Evolutionary conservation across 441 rosid species (phyloP), one percentile per base, ranked within the genome.

Genomic region (Aquilaria agallochum): DNA sequence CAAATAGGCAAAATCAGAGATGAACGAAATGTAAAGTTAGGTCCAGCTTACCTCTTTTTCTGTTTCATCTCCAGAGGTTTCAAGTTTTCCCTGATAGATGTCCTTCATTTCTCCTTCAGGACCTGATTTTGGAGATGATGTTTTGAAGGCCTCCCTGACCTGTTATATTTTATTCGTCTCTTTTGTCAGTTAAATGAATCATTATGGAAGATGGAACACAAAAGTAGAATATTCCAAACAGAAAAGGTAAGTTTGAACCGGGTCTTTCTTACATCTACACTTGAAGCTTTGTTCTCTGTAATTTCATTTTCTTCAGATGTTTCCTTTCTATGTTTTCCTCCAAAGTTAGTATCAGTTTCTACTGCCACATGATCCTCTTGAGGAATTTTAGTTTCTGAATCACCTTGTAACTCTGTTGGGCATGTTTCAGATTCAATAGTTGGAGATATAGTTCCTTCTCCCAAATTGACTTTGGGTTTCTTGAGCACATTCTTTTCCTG

Each of bases 201-300:
- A 60, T 49, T 9, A 11, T 44, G 53, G 32, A 40, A 72, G 57
- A 44, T 9, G 57, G 59, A 54, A 3, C n/a, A 48, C 20, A 56
- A 48, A 60, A 54, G 13, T 0, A 52, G 10, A 31, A 36, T 14
- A 20, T 20, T 20, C 27, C 27, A 20, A 20, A 20, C 27, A 20
- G 27, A 1, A 36, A 36, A 36, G 42, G 42, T 36, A 32, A 59
- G 53, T 65, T 63, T 66, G 13, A 14, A n/a, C 32, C 56, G 3
- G 5, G 49, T 57, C 10, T 68, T 44, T 20, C 72, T 73, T 60
- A 89, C 98, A 95, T 89, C 69, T 72, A 71, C 76, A 42, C 54
- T 53, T 5, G 70, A 61, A 58, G 61, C 68, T 67, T 76, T 80
- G 61, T 31, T 54, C 47, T 53, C 59, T 13, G n/a, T 61, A 61